Evolutionary conservation across 768 basidiomycete genomes (phyloP), one percentile per base, ranked within the genome.

Genomic region (Phaeotremella fagi): DNA sequence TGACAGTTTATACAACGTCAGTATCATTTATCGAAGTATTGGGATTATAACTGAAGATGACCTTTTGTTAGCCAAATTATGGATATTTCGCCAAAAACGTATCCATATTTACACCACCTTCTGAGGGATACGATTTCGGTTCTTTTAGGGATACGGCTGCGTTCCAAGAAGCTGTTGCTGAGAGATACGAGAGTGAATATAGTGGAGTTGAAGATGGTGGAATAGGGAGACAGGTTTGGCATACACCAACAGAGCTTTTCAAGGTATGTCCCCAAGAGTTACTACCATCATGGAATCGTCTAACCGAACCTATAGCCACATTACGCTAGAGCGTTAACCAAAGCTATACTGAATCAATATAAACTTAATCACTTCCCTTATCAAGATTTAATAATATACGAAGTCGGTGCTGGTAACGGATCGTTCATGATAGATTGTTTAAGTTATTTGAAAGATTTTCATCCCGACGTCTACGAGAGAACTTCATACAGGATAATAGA

Each of bases 361-460:
- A 82, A 95, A 66, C 81, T 91, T 58, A 90, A 91, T 70, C 87
- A 90, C 71, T 98, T 89, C 74, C 94, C 94, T 0, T 94, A 97
- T 70, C 86, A 95, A 75, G 91, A 95, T 73, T 84, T 98, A 60
- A 82, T 88, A 58, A 85, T 99, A 48, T 98, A 97, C 78, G 95
- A 99, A 75, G 86, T 99, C 63, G 95, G 95, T 29, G 95, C 91
- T 1, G 95, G 95, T 36, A 99, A 99, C 67, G 95, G 95, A 12
- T 94, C 94, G 0, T 80, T 99, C 52, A 92, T 94, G 26, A 76
- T 82, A 74, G 86, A 97, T 71, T 83, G 95, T 48, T 83, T 99
- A 52, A 80, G 88, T 71, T 88, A 83, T 65, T 75, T 99, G 26
- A 82, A 80, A 20, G 80, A 82, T 43, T 78, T 83, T 36, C 83